Conservation (phyloP, 2,329 filamentous ascomycete genomes). For the Alternaria incomplexa region DNA sequence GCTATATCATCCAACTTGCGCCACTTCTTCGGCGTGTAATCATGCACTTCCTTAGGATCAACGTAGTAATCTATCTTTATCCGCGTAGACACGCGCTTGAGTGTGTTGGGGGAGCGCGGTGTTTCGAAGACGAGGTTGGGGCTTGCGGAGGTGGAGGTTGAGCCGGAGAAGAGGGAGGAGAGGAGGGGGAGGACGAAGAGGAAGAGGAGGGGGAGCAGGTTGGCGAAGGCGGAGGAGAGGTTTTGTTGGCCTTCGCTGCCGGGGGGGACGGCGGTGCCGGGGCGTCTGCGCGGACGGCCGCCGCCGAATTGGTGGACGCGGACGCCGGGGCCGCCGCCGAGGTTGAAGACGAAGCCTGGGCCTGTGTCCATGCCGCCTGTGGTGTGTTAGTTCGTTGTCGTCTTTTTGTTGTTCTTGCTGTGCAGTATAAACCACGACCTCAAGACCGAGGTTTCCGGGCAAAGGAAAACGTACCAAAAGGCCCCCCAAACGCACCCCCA, state of each 20-base stretch:
- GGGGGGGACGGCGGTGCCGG: slow-evolving; percentile 62
- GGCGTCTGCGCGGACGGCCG: slow-evolving; percentile 74
- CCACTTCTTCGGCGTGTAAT: slow-evolving; percentile 73
- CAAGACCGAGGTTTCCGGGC: neutral
- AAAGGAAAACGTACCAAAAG: slow-evolving; percentile 62
- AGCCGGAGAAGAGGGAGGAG: slow-evolving; percentile 72
- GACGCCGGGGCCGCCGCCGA: slow-evolving; percentile 88
- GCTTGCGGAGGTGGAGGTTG: slow-evolving; percentile 55
- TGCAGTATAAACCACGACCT: neutral
- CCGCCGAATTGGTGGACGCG: slow-evolving; percentile 96
- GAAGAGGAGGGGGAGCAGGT: slow-evolving; percentile 84
- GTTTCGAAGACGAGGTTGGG: slow-evolving; percentile 80
- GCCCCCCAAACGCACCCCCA: slow-evolving; percentile 72
- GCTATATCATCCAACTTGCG: slow-evolving; percentile 76
- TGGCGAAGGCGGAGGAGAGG: slow-evolving; percentile 64
- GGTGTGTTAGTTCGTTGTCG: slow-evolving; percentile 17
- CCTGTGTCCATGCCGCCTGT: slow-evolving; percentile 73
- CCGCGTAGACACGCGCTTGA: slow-evolving; percentile 72
- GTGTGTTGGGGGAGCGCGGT: slow-evolving; percentile 73
- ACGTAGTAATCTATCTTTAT: slow-evolving; percentile 84
- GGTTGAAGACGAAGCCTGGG: slow-evolving; percentile 92
- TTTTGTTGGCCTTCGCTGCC: slow-evolving; percentile 58
- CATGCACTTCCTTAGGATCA: slow-evolving; percentile 76
- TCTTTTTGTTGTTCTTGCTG: neutral
- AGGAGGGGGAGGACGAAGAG: slow-evolving; percentile 82